Conservation (phyloP, 2,329 filamentous ascomycete genomes). For the Microcyclosporella mali region DNA sequence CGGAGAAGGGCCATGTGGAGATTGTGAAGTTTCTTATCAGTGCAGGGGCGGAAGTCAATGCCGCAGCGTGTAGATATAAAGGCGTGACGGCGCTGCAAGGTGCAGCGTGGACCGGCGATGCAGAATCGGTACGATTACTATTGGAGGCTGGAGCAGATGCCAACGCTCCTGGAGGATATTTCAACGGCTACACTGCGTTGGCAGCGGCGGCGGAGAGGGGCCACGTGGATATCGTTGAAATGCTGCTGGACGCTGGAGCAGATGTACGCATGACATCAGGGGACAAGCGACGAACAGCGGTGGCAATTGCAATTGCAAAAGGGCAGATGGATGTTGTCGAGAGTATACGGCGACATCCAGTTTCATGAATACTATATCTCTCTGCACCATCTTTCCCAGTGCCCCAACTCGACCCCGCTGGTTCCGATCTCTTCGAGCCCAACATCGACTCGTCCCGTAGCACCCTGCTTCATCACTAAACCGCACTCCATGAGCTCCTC, state of each 20-base stretch:
- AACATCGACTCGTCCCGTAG: slow-evolving; percentile 65
- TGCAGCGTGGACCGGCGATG: slow-evolving; percentile 12
- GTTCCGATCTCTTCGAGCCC: slow-evolving; percentile 69
- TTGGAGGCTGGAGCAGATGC: slow-evolving; percentile 17
- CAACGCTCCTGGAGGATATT: slow-evolving; percentile 14
- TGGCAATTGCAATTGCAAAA: background rate
- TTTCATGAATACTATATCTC: slow-evolving; percentile 48
- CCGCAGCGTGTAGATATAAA: slow-evolving; percentile 12
- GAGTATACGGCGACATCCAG: background rate
- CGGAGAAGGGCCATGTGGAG: slow-evolving; percentile 9
- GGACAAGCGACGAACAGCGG: background rate
- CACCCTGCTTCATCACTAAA: slow-evolving; percentile 49
- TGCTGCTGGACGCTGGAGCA: slow-evolving; percentile 15
- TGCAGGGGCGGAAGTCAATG: slow-evolving; percentile 13
- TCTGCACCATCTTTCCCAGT: slow-evolving; percentile 66
- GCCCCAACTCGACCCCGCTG: slow-evolving; percentile 42
- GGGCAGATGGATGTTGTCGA: background rate
- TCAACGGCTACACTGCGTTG: slow-evolving; percentile 17
- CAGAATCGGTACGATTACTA: slow-evolving; percentile 8
- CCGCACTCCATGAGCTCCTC: slow-evolving; percentile 64
- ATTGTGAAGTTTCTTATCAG: slow-evolving; percentile 14
- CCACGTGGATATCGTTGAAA: slow-evolving; percentile 12
- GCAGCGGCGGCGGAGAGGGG: slow-evolving; percentile 17
- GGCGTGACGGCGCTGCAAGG: slow-evolving; percentile 20
- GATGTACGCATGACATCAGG: background rate